These are phyloP conservation scores for Gracilaria gracilis DNA, from an alignment of 23 red algal species.

Conservation along the genomic window DNA sequence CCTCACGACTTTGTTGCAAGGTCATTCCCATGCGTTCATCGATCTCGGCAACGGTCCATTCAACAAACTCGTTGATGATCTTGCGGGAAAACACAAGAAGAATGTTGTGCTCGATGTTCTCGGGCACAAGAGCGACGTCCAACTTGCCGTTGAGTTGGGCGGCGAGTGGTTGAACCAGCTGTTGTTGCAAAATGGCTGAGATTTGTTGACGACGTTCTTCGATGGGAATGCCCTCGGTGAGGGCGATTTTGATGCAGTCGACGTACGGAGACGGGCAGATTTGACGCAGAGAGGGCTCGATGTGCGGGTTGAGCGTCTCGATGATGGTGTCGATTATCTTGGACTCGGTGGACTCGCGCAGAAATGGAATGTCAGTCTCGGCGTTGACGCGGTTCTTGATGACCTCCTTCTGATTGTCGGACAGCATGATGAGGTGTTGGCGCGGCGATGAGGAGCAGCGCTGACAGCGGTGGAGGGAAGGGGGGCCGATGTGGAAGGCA, in stretches of 20 bases:
- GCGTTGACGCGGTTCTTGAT: conserved; percentile 56
- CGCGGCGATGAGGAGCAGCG: neutral
- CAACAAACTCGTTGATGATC: conserved; percentile 57
- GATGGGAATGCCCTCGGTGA: conserved; percentile 42
- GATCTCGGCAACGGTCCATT: conserved; percentile 62
- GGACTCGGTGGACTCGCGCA: conserved; percentile 45
- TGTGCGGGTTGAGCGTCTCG: conserved; percentile 38
- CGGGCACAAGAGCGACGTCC: conserved; percentile 41
- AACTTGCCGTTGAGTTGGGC: conserved; percentile 37
- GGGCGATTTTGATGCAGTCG: conserved; percentile 61
- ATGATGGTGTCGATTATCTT: conserved; percentile 32
- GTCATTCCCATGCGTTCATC: conserved; percentile 44
- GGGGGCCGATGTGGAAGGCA: neutral
- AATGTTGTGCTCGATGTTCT: conserved; percentile 36
- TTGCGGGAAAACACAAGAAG: conserved; percentile 22
- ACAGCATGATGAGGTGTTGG: conserved; percentile 32
- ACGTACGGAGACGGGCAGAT: conserved; percentile 59
- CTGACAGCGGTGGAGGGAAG: neutral
- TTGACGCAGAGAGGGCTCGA: conserved; percentile 50
- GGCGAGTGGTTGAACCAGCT: conserved; percentile 19
- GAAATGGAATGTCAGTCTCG: conserved; percentile 57
- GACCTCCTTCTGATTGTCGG: conserved; percentile 49
- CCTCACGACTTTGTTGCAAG: conserved; percentile 26
- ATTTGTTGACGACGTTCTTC: conserved; percentile 39
- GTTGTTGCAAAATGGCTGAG: conserved; percentile 26